Evolutionary conservation across 805 yeast species (phyloP), one percentile per base, ranked within the genome.

Genomic region (Brettanomyces nanus): DNA sequence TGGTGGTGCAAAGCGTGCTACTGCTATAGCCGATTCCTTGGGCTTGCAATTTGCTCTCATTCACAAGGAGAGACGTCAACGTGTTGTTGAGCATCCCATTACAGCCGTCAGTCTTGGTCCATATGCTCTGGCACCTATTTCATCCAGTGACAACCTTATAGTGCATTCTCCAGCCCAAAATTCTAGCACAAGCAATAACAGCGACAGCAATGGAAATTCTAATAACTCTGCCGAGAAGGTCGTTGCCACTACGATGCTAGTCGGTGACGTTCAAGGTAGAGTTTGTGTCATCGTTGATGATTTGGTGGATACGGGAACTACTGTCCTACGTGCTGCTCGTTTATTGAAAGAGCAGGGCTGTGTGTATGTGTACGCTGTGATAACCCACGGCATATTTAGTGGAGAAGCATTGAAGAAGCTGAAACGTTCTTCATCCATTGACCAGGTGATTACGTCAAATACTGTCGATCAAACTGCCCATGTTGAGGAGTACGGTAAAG

Each of bases 1-100:
- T 18, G 99, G 99, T 54, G 99, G 99, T 45, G 99, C 98, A 35
- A 92, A 92, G 60, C 68, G 98, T 47, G 97, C 98, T 23, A 85
- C 95, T 1, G 81, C 90, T 1, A 73, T 92, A 43, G 98, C 98
- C 2, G 99, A 92, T 62, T 74, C 83, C 1, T 63, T 92, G 41
- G 87, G 85, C 15, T 73, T 92, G 66, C 74, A 87, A 19, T 89
- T 92, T 65, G 98, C 99, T 0, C 68, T 92, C 60, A 87, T 92
- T 46, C 97, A 92, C 62, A 92, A 92, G 61, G 98, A 92, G 56
- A 70, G 95, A 55, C 68, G 94, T 46, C 73, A 68, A 33, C 65
- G 62, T 39, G 58, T 60, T 5, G 55, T 68, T 13, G 54, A 50
- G 28, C 49, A 53, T 19, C 27, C 37, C 3, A 13, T 37, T 15